A percentile compares a stretch with the other conserved stretches of the same genome.
Conservation (phyloP, 306 rosid species). For the Malus fusca region DNA sequence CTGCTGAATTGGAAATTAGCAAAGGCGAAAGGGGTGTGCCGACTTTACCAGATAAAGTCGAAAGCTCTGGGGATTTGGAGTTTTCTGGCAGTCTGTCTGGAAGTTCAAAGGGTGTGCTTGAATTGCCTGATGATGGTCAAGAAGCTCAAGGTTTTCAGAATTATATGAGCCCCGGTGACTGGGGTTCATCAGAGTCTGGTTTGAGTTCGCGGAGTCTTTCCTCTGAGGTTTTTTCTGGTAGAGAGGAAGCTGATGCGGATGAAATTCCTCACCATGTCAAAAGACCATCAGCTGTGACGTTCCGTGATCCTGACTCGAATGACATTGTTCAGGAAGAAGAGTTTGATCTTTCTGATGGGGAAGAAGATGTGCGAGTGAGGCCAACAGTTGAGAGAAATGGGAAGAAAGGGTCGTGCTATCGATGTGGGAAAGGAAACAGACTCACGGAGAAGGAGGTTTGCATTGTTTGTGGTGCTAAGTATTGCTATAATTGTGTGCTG, state of each 20-base stretch:
- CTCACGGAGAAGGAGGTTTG: conserved; percentile 59
- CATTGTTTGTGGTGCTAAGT: conserved; percentile 70
- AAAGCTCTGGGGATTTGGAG: conserved; percentile 12
- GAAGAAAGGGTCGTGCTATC: conserved; percentile 54
- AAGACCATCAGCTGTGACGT: conserved; percentile 51
- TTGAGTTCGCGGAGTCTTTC: conserved; percentile 28
- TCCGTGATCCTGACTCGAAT: conserved; percentile 35
- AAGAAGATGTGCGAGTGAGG: conserved; percentile 23
- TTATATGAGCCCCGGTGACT: conserved; percentile 26
- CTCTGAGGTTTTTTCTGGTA: conserved; percentile 32
- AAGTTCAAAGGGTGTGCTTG: conserved; percentile 1
- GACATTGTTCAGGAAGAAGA: conserved; percentile 21
- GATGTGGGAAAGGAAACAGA: conserved; percentile 55
- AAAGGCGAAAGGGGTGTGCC: conserved; percentile 1
- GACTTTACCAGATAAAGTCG: conserved; percentile 10
- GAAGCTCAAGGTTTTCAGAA: conserved; percentile 16
- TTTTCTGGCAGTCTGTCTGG: neutral
- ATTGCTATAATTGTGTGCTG: conserved; percentile 50
- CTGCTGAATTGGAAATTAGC: neutral
- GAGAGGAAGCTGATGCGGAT: conserved; percentile 23
- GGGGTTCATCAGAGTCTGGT: conserved; percentile 37
- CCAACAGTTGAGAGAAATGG: conserved; percentile 46
- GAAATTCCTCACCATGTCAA: conserved; percentile 30
- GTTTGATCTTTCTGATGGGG: conserved; percentile 17
- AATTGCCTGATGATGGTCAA: conserved; percentile 10